Conservation (phyloP, 345 rosid genomes). For the Eucalyptus pauciflora region DNA sequence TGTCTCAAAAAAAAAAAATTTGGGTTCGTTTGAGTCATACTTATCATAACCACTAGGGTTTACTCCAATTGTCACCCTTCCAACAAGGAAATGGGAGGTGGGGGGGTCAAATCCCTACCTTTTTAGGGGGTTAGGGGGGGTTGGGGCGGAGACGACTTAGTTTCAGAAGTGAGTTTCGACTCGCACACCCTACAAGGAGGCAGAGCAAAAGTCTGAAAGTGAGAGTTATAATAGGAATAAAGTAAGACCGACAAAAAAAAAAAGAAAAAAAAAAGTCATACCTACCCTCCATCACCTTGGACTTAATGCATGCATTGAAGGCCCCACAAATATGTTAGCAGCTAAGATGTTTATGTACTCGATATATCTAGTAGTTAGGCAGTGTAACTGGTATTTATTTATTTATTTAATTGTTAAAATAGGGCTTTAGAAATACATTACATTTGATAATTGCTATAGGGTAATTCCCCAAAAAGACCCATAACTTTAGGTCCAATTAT, state of each 20-base stretch:
- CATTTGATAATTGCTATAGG: neutral
- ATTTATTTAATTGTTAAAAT: neutral
- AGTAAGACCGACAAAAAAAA: no score
- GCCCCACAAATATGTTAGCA: neutral
- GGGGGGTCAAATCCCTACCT: no score
- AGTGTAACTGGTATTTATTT: neutral
- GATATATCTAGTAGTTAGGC: neutral
- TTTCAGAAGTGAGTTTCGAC: no score
- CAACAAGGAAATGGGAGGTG: no score
- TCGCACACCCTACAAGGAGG: no score
- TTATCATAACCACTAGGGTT: no score
- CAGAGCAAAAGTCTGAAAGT: no score
- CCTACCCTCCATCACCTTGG: accelerated
- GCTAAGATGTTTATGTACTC: neutral
- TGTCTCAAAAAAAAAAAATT: no score
- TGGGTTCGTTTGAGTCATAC: neutral
- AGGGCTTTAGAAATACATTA: neutral
- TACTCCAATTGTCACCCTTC: accelerated
- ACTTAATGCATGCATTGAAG: neutral
- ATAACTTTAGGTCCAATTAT: neutral
- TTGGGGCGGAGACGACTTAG: no score
- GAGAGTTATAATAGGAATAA: no score
- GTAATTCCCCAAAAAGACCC: neutral
- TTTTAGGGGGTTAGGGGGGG: no score
- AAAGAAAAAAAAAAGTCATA: neutral